Conservation (phyloP, 2,329 filamentous ascomycete species). For the Phaeosphaeria sp. region DNA sequence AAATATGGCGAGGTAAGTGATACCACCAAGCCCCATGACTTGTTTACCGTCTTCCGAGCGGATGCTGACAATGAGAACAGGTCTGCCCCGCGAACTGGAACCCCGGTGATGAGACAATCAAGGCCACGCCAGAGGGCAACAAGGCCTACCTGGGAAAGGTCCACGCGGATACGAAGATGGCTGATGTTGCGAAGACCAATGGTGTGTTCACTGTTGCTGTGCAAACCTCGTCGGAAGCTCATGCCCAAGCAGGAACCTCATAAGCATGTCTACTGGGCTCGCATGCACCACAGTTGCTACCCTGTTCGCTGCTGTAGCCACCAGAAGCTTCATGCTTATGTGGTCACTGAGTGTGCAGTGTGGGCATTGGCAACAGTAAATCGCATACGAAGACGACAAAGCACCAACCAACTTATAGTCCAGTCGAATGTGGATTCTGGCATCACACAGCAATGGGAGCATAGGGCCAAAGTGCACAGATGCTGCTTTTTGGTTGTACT, state of each 20-base stretch:
- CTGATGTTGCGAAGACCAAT: constrained; percentile 36
- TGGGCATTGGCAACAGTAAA: not conserved
- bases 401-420: too few relatives aligned
- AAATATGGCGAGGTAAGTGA: constrained; percentile 48
- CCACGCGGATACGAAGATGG: constrained; percentile 45
- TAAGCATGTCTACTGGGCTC: not conserved
- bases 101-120: constrained; percentile 49
- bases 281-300: not conserved
- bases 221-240: not conserved
- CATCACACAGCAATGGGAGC: too few relatives aligned
- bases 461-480: not conserved
- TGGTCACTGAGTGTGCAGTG: not conserved
- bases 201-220: constrained; percentile 20
- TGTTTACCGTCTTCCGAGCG: not conserved
- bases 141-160: constrained; percentile 47
- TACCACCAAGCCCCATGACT: not conserved
- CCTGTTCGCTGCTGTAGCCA: not conserved
- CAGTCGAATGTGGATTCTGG: too few relatives aligned
- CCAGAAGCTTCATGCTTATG: too few relatives aligned
- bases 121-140: constrained; percentile 49
- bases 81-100: constrained; percentile 54
- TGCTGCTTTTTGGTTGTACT: not conserved
- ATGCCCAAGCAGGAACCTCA: not conserved
- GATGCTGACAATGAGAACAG: constrained; percentile 13
- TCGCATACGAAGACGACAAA: not conserved